Evolutionary conservation across 1,139 yeast species (phyloP).

Genomic region (Taiozyma onychis): DNA sequence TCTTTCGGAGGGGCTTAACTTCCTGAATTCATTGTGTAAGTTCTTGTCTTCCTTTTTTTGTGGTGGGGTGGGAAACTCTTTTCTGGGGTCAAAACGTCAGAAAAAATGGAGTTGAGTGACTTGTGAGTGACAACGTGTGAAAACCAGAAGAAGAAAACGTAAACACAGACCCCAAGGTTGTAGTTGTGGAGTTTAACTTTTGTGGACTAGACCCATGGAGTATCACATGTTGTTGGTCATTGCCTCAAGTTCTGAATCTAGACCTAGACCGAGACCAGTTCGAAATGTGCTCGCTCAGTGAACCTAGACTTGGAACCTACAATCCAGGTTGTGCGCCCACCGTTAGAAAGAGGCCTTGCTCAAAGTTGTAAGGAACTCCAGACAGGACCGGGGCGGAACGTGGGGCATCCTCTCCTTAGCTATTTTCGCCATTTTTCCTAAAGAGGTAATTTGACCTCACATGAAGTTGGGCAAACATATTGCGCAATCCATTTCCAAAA

Average conservation of each 20-base stretch:
- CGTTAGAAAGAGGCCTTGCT: too few relatives aligned
- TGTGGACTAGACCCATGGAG: not conserved
- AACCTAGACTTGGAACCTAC: not conserved
- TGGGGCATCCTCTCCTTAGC: not conserved
- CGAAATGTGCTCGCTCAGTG: not conserved
- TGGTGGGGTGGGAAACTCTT: not conserved
- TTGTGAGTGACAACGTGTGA: not conserved
- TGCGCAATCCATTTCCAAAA: not conserved
- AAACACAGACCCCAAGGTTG: not conserved
- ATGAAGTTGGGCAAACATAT: not conserved
- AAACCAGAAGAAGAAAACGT: not conserved
- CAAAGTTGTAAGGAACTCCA: too few relatives aligned
- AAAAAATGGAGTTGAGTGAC: not conserved
- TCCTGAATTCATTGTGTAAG: not conserved
- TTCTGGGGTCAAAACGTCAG: not conserved
- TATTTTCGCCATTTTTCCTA: not conserved
- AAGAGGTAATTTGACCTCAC: not conserved
- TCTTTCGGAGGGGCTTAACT: not conserved
- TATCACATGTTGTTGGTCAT: not conserved
- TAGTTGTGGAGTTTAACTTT: not conserved
- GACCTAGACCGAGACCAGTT: too few relatives aligned
- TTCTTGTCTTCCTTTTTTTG: not conserved
- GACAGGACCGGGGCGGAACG: not conserved
- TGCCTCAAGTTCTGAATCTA: not conserved
- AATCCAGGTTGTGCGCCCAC: not conserved